Evolutionary conservation across 768 basidiomycete species (phyloP).

Genomic region (Clathrus columnatus): DNA sequence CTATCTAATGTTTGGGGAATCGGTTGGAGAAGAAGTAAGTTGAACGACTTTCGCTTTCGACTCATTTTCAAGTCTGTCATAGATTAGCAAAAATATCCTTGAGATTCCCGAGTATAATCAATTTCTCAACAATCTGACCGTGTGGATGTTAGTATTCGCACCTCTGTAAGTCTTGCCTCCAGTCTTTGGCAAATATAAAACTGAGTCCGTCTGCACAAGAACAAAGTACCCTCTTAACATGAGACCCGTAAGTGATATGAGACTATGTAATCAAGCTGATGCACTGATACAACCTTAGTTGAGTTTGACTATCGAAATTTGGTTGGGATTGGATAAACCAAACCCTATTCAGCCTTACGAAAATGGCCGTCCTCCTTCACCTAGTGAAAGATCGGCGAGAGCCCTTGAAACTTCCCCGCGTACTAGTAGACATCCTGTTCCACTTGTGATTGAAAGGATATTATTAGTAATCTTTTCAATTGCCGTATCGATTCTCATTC

Average conservation of each 20-base stretch:
- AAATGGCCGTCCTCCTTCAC: constrained; percentile 19
- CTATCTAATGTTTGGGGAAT: constrained; percentile 84
- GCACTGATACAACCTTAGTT: constrained; percentile 35
- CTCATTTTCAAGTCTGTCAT: constrained; percentile 9
- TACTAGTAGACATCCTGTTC: constrained; percentile 27
- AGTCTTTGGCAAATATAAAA: constrained; percentile 3
- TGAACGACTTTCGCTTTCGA: not conserved
- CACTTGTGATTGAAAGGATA: constrained; percentile 48
- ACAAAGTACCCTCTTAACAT: constrained; percentile 84
- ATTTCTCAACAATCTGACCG: constrained; percentile 57
- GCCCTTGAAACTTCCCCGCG: constrained; percentile 16
- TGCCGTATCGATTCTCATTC: constrained; percentile 61
- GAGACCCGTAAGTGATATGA: constrained; percentile 52
- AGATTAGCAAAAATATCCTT: constrained; percentile 82
- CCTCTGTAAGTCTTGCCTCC: constrained; percentile 45
- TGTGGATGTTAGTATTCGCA: constrained; percentile 82
- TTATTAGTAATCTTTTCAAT: constrained; percentile 52
- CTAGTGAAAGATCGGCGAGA: constrained; percentile 9
- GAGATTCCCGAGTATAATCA: constrained; percentile 64
- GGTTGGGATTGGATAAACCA: constrained; percentile 56
- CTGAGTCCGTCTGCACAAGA: constrained; percentile 26
- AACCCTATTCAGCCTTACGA: constrained; percentile 17
- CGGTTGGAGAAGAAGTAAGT: constrained; percentile 71
- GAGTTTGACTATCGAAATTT: constrained; percentile 71
- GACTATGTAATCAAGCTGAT: not conserved